Percentiles rank a stretch among this genome's conserved stretches.
Evolutionary conservation across 225 moss, liverwort and hornwort species (phyloP).

Genomic region (Sphagnum tenellum): DNA sequence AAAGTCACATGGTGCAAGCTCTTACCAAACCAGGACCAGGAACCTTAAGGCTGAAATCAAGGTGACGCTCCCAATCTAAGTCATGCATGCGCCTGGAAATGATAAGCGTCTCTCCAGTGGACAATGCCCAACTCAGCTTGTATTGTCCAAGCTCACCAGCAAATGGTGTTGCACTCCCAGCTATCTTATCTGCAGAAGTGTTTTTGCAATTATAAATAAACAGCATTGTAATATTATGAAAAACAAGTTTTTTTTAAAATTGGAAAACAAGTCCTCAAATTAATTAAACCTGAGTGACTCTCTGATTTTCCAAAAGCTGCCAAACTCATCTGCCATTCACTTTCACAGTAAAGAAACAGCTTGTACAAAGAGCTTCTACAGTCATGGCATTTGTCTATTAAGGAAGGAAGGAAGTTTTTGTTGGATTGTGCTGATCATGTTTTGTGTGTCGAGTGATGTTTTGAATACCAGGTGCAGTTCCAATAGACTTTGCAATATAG

Average conservation of each 20-base stretch:
- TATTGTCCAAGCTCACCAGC: slow-evolving; percentile 81
- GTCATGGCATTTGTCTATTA: too few species aligned
- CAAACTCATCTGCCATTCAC: too few species aligned
- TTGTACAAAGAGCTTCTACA: too few species aligned
- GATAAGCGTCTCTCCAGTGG: slow-evolving; percentile 47
- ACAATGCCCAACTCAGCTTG: slow-evolving; percentile 70
- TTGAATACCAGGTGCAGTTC: slow-evolving; percentile 55
- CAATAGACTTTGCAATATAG: slow-evolving; percentile 53
- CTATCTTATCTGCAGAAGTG: slow-evolving; percentile 32
- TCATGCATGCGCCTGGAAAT: slow-evolving; percentile 70
- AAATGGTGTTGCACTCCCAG: slow-evolving; percentile 63
- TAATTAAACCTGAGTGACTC: too few species aligned
- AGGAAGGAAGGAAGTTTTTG: too few species aligned
- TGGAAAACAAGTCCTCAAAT: background rate
- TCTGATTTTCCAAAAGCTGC: too few species aligned
- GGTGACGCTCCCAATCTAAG: slow-evolving; percentile 64
- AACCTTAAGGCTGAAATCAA: slow-evolving; percentile 54
- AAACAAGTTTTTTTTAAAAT: too few species aligned
- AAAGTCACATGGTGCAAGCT: background rate
- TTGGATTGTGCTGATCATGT: background rate
- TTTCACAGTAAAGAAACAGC: too few species aligned
- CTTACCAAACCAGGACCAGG: slow-evolving; percentile 52
- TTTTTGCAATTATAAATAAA: too few species aligned
- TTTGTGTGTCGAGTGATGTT: background rate
- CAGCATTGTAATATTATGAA: too few species aligned